Conservation (phyloP, 805 yeast genomes). For the Pichia cabralensis region DNA sequence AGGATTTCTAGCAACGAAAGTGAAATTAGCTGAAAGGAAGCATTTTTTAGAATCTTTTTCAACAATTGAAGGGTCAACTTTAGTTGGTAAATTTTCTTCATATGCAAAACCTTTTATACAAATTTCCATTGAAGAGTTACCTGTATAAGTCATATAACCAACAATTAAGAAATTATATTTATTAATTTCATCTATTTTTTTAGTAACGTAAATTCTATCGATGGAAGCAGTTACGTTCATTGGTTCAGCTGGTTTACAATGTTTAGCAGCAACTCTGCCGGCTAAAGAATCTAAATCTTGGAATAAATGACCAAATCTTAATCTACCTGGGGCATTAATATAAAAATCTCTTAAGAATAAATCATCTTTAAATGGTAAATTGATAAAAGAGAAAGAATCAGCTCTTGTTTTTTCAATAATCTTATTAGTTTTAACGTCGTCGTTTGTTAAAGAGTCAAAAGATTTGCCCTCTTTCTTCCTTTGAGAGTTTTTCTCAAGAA, state of each 20-base stretch:
- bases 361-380: slow-evolving; percentile 79
- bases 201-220: slow-evolving; percentile 80
- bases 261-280: slow-evolving; percentile 87
- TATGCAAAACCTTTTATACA: slow-evolving; percentile 80
- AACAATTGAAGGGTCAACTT: slow-evolving; percentile 37
- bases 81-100: slow-evolving; percentile 40
- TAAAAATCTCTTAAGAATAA: slow-evolving; percentile 76
- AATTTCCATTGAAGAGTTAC: slow-evolving; percentile 92
- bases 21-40: slow-evolving; percentile 82
- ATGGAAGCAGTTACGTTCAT: slow-evolving; percentile 94
- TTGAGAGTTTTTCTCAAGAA: slow-evolving; percentile 61
- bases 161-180: slow-evolving; percentile 72
- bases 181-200: slow-evolving; percentile 68
- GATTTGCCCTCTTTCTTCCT: slow-evolving; percentile 66
- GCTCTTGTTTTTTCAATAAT: slow-evolving; percentile 64
- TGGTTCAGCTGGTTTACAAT: slow-evolving; percentile 92
- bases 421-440: slow-evolving; percentile 59
- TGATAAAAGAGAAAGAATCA: slow-evolving; percentile 65
- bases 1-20: slow-evolving; percentile 94
- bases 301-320: slow-evolving; percentile 85
- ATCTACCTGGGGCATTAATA: slow-evolving; percentile 82
- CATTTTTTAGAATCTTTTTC: slow-evolving; percentile 47
- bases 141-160: slow-evolving; percentile 93
- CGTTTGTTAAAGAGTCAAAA: slow-evolving; percentile 61
- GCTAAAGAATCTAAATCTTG: slow-evolving; percentile 93